Conservation (phyloP, 306 rosid species). For the Citrullus amarus region DNA sequence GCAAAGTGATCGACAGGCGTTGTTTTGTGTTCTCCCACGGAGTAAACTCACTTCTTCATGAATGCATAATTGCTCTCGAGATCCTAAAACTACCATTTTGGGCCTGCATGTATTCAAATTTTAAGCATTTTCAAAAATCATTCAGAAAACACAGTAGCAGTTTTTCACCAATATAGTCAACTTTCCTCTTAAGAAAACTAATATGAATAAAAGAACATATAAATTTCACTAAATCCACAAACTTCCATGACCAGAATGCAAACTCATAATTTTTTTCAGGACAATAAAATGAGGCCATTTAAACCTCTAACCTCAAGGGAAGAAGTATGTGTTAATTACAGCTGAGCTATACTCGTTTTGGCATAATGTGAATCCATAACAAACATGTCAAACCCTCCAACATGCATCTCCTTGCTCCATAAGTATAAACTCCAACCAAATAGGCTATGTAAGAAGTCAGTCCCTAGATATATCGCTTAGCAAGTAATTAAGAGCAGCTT, state of each 20-base stretch:
- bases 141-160: not conserved
- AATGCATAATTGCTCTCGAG: slow-evolving; percentile 92
- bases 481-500: not conserved
- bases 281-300: too few species aligned
- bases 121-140: not conserved
- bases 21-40: slow-evolving; percentile 59
- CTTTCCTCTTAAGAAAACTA: not conserved
- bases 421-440: not conserved
- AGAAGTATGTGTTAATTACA: too few species aligned
- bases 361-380: not conserved
- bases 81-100: slow-evolving; percentile 82
- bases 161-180: not conserved
- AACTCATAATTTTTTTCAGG: too few species aligned
- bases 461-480: not conserved
- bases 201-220: not conserved
- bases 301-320: too few species aligned
- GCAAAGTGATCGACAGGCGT: slow-evolving; percentile 57
- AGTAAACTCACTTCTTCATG: slow-evolving; percentile 76
- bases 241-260: not conserved
- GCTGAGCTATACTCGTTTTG: too few species aligned
- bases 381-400: slow-evolving; percentile 1
- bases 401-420: not conserved
- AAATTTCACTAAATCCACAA: not conserved
- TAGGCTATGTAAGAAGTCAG: not conserved
- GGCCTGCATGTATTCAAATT: slow-evolving; percentile 47